Conservation (phyloP, 371 early-diverging fungal species). For the Mortierella sp. region DNA sequence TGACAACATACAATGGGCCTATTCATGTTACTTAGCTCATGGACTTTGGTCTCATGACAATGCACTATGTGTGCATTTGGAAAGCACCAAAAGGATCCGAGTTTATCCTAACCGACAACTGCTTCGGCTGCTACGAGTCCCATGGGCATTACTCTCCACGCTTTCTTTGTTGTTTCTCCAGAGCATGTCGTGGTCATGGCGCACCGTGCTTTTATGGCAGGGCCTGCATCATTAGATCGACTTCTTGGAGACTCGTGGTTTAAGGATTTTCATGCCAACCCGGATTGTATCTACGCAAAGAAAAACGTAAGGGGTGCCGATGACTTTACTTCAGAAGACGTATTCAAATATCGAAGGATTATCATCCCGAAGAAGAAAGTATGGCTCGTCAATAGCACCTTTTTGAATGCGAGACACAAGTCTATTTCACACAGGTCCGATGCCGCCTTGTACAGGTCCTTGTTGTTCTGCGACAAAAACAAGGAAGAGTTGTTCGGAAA, state of each 20-base stretch:
- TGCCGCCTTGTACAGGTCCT: constrained; percentile 16
- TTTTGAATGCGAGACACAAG: constrained; percentile 20
- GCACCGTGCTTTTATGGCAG: not conserved
- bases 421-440: constrained; percentile 21
- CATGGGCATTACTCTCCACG: constrained; percentile 8
- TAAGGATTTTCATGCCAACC: not conserved
- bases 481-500: not conserved
- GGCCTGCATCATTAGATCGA: not conserved
- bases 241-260: not conserved
- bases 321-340: constrained; percentile 15
- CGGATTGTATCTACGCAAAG: constrained; percentile 13
- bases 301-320: not conserved
- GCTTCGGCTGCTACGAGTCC: constrained; percentile 25
- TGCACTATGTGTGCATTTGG: constrained; percentile 26
- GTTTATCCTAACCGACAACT: constrained; percentile 25
- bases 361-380: constrained; percentile 26
- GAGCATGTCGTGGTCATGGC: not conserved
- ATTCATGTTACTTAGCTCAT: constrained; percentile 15
- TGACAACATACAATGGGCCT: constrained; percentile 12
- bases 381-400: constrained; percentile 30
- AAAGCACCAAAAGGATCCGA: constrained; percentile 37
- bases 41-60: constrained; percentile 3
- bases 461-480: constrained; percentile 15
- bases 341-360: constrained; percentile 32
- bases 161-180: constrained; percentile 20